Evolutionary conservation across 2,329 filamentous ascomycete species (phyloP), one percentile per base, ranked within the genome.

Genomic region (Trichophyton rubrum): DNA sequence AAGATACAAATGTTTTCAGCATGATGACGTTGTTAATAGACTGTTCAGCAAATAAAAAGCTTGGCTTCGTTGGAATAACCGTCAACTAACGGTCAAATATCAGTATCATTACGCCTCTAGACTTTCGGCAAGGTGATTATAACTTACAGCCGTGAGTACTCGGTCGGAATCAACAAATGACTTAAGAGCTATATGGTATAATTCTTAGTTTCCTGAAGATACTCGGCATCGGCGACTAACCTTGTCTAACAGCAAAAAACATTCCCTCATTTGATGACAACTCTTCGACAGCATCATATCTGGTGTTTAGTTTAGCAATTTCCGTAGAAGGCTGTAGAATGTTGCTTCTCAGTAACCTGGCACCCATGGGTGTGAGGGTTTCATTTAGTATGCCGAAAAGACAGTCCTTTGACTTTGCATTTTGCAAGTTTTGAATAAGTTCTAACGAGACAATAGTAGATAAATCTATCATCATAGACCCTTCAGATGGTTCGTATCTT

Each of bases 381-480:
- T 90, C 81, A 67, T 97, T 95, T 53, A 99, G 75, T 0, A 97
- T 73, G 0, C 91, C 91, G 64, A 91, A 92, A 0, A 99, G 77
- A 64, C 87, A 92, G 43, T 92, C 84, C 64, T 85, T 89, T 0
- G 90, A 95, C 65, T 87, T 90, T 0, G 84, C 69, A 66, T 87
- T 85, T 11, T 88, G 85, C 0, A 91, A 70, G 65, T 96, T 99
- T 67, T 96, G 90, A 27, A 97, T 87, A 4, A 99, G 80, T 71
- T 99, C 93, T 2, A 99, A 78, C 0, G 90, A 90, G 41, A 86
- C 82, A 30, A 96, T 89, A 0, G 91, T 95, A 0, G 89, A 87
- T 1, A 93, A 80, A 68, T 96, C 92, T 66, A 97, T 95, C 82
- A 95, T 89, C 91, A 97, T 96, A 0, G 90, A 89, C 24, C 92